Conservation (phyloP, 2,329 filamentous ascomycete species). For the Daldinia eschscholtzii region DNA sequence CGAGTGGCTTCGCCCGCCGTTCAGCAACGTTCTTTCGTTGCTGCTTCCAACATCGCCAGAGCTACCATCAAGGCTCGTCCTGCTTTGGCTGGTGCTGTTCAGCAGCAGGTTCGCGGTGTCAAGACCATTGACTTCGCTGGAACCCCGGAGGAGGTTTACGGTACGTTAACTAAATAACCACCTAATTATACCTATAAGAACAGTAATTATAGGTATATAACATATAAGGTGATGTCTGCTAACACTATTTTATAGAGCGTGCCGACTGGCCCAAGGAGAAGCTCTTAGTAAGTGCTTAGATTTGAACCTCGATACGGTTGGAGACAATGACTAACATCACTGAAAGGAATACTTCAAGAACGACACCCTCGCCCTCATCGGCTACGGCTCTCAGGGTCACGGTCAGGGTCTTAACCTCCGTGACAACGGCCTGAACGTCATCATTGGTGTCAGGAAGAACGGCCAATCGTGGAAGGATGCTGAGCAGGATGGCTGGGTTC, state of each 20-base stretch:
- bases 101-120: slow-evolving; percentile 82
- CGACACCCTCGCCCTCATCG: slow-evolving; percentile 98
- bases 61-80: slow-evolving; percentile 61
- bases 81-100: slow-evolving; percentile 59
- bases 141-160: slow-evolving; percentile 92
- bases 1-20: slow-evolving; percentile 71
- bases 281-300: slow-evolving; percentile 83
- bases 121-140: slow-evolving; percentile 99
- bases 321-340: slow-evolving; percentile 22
- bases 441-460: slow-evolving; percentile 98
- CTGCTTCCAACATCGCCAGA: slow-evolving; percentile 68
- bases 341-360: slow-evolving; percentile 98
- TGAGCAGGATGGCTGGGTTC: slow-evolving; percentile 95
- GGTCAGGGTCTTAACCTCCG: slow-evolving; percentile 99
- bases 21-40: slow-evolving; percentile 73
- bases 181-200: not conserved
- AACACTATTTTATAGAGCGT: slow-evolving; percentile 75
- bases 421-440: slow-evolving; percentile 99
- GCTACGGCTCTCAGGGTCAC: slow-evolving; percentile 98
- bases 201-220: not conserved
- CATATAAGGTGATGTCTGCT: slow-evolving; percentile 41
- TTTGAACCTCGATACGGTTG: slow-evolving; percentile 9
- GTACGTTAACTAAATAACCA: slow-evolving; percentile 64
- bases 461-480: slow-evolving; percentile 99
- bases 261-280: slow-evolving; percentile 99